Evolutionary conservation across 495 filamentous ascomycete genomes (phyloP).

Genomic region (Cercophora scortea): DNA sequence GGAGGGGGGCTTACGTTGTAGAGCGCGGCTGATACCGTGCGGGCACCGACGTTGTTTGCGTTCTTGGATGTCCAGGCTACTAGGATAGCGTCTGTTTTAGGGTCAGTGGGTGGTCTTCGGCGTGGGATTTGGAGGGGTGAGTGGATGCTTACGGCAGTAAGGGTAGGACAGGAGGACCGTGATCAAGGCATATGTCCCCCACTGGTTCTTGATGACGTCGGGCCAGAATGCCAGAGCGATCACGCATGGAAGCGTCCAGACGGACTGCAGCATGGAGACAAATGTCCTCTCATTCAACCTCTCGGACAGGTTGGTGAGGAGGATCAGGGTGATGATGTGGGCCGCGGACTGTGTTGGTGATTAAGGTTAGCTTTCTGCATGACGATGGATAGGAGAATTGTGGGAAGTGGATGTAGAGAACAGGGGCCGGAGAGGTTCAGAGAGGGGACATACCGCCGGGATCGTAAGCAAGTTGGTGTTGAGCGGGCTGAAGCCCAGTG

Average conservation of each 20-base stretch:
- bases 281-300: constrained; percentile 50
- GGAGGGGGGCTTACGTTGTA: constrained; percentile 32
- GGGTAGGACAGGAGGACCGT: constrained; percentile 42
- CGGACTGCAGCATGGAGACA: constrained; percentile 41
- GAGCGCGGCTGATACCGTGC: constrained; percentile 54
- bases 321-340: constrained; percentile 35
- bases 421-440: too few species aligned
- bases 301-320: constrained; percentile 51
- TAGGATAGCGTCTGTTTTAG: constrained; percentile 45
- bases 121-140: not conserved
- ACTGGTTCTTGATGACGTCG: constrained; percentile 18
- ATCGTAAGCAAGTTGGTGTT: constrained; percentile 64
- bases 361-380: too few species aligned
- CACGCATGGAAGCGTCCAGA: constrained; percentile 52
- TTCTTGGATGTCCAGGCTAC: constrained; percentile 60
- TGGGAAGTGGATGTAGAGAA: too few species aligned
- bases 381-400: too few species aligned
- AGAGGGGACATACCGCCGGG: constrained; percentile 15
- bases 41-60: constrained; percentile 57
- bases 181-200: constrained; percentile 47
- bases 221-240: constrained; percentile 34
- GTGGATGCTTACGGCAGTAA: constrained; percentile 10
- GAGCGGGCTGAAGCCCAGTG: constrained; percentile 58
- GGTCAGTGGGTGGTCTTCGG: not conserved
- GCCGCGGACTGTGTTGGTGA: not conserved